phyloP scores from a whole-genome alignment of 2,329 filamentous ascomycete species.

The Trichoderma polysporum region DNA sequence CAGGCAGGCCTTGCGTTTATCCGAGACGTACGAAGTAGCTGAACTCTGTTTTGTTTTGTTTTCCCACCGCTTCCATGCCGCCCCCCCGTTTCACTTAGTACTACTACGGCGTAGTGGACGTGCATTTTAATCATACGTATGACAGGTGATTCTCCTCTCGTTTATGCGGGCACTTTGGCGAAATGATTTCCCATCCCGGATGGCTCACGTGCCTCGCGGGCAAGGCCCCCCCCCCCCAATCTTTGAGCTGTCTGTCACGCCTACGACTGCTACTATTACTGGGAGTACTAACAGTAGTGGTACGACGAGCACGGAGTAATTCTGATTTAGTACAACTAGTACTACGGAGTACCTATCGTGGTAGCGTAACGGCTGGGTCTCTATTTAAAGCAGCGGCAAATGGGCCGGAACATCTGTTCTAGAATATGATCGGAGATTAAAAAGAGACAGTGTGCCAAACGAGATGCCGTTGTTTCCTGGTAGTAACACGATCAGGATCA shows the following conservation, averaged over 20 bases:
- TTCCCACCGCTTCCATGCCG: not conserved
- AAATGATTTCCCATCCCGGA: slow-evolving; percentile 16
- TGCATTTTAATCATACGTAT: slow-evolving; percentile 7
- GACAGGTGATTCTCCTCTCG: slow-evolving; percentile 12
- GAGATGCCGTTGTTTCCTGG: too few species aligned
- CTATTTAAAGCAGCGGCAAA: not conserved
- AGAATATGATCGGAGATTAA: slow-evolving; percentile 15
- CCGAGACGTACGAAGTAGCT: slow-evolving; percentile 16
- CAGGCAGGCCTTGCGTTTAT: not conserved
- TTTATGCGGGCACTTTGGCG: slow-evolving; percentile 16
- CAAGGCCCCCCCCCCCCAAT: not conserved
- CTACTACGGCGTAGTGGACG: not conserved
- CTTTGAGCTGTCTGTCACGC: not conserved
- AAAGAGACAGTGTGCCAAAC: not conserved
- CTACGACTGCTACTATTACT: not conserved
- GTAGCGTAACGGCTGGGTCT: not conserved
- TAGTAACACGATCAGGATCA: too few species aligned
- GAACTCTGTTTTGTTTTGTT: slow-evolving; percentile 9
- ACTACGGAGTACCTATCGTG: not conserved
- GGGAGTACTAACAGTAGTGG: not conserved
- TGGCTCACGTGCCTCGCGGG: not conserved
- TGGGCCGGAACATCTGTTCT: slow-evolving; percentile 13
- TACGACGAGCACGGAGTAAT: not conserved
- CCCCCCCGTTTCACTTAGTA: not conserved
- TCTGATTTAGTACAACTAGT: not conserved